Evolutionary conservation across 768 basidiomycete genomes (phyloP).

Genomic region (Leccinum ochraceum): DNA sequence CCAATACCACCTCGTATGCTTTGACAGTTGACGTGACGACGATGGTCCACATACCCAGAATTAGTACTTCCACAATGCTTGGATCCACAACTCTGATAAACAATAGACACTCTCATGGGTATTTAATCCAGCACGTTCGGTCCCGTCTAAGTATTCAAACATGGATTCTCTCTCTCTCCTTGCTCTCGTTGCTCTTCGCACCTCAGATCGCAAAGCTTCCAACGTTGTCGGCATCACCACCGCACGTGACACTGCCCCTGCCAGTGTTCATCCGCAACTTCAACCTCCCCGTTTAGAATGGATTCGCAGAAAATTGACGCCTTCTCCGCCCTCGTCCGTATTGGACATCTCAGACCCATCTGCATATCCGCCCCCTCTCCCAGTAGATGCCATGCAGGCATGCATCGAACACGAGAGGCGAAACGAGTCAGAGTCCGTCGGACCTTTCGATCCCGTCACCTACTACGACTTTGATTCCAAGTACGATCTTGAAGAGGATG

Average conservation of each 20-base stretch:
- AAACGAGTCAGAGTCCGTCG: conserved; percentile 3
- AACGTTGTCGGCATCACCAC: neutral
- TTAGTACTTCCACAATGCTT: neutral
- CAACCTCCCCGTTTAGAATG: neutral
- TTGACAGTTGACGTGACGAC: neutral
- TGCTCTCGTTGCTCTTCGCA: neutral
- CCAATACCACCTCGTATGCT: neutral
- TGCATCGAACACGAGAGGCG: neutral
- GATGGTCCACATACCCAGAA: neutral
- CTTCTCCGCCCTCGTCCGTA: conserved; percentile 4
- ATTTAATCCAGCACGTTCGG: neutral
- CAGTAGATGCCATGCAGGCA: neutral
- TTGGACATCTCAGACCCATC: conserved; percentile 23
- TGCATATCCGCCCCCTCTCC: neutral
- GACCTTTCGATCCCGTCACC: neutral
- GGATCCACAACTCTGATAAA: neutral
- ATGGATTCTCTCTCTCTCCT: neutral
- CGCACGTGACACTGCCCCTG: neutral
- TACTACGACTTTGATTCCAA: neutral
- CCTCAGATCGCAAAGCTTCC: neutral
- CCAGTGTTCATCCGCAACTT: neutral
- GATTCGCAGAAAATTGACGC: neutral
- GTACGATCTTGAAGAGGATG: neutral
- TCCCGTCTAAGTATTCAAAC: neutral
- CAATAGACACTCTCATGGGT: neutral